Base-by-base conservation (phyloP, 2,329 filamentous ascomycete genomes). In the Piedraia hortae region DNA sequence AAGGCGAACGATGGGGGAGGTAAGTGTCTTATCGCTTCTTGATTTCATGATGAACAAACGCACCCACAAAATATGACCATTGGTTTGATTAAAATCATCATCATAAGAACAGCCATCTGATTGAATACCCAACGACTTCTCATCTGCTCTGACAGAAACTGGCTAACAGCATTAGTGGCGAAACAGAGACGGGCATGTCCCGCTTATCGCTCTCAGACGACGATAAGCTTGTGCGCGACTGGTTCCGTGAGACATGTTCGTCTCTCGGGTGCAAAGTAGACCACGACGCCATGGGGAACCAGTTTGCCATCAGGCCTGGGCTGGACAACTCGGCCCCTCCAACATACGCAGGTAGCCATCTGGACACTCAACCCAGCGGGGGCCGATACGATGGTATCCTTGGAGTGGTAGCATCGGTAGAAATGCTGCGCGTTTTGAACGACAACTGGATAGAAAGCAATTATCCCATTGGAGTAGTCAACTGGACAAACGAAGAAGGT, bases 401-500 rank as follows among this genome's bases (percentile, higher is more conserved):
- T 0, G 74, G 74, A 5, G 57, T 85, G 4, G 53, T 61, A 12
- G 62, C 72, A 1, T 74, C 65, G 0, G 50, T 85, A 0, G 74
- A 85, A 44, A 65, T 71, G 41, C 47, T 85, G 8, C 59, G 54
- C 27, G 56, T 63, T 0, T 47, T 88, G 19, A 53, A 65, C 4
- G 72, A 80, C 10, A 58, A 66, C 28, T 50, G 58, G 11, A 50
- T 70, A 2, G 56, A 70, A 36, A 80, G 73, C 0, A 57, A 69
- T 19, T 70, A 62, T 17, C 66, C 67, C 1, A 55, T 80, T 0
- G 72, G 70, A 1, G 60, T 78, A 1, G 62, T 80, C 2, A 75
- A 78, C 36, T 75, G 68, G 69, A 78, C 69, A 2, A 74, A 74
- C 36, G 74, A 85, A 47, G 75, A 85, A 46, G 73, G 73, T 3